A percentile compares a stretch with the other conserved stretches of the same genome.
phyloP scores from a whole-genome alignment of 805 yeast genomes.

The Phaffomyces thermotolerans region DNA sequence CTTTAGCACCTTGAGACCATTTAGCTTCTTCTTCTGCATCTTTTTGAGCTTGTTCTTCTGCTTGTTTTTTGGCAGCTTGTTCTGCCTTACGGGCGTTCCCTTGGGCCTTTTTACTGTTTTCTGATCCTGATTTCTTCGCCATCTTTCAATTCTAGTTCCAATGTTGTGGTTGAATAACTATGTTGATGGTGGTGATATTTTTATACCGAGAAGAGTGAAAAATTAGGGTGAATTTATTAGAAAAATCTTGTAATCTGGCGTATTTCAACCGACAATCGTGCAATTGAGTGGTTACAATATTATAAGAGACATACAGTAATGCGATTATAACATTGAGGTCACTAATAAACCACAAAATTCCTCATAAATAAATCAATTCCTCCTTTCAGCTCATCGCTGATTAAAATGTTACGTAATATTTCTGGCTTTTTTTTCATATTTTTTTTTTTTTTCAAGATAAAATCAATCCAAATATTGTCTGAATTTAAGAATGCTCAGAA shows the following conservation, averaged over 20 bases:
- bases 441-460: too few species aligned
- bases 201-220: too few species aligned
- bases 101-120: slow-evolving; percentile 49
- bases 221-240: too few species aligned
- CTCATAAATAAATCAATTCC: not conserved
- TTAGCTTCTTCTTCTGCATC: slow-evolving; percentile 52
- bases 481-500: not conserved
- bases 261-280: too few species aligned
- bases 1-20: slow-evolving; percentile 71
- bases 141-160: slow-evolving; percentile 20
- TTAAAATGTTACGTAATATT: not conserved
- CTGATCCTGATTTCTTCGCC: slow-evolving; percentile 39
- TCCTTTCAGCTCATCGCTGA: not conserved
- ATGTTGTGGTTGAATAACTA: too few species aligned
- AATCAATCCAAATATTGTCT: too few species aligned
- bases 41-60: slow-evolving; percentile 38
- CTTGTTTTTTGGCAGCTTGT: slow-evolving; percentile 48
- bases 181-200: not conserved
- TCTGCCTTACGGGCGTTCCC: slow-evolving; percentile 66
- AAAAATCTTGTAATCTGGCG: too few species aligned
- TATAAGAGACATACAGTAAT: too few species aligned
- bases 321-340: too few species aligned
- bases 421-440: not conserved
- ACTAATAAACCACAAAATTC: not conserved
- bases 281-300: too few species aligned